Conservation (phyloP, 83 land plant genomes). For the Larix sibirica region DNA sequence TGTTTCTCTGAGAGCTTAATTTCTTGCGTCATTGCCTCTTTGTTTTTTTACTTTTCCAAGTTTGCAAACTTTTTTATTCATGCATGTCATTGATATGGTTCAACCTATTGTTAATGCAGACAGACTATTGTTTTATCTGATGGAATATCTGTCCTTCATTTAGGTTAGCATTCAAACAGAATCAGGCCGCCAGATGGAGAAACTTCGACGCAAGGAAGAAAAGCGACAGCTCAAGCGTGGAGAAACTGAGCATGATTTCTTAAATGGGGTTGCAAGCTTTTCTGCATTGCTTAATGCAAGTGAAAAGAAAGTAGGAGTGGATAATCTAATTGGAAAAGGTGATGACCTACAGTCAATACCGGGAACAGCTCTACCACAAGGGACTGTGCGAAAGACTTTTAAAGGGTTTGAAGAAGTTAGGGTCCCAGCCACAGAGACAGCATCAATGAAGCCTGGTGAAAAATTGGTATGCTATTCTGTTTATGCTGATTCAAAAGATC, state of each 20-base stretch:
- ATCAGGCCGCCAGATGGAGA: conserved; percentile 75
- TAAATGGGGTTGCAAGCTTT: conserved; percentile 63
- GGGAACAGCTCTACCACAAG: conserved; percentile 85
- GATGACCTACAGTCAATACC: conserved; percentile 45
- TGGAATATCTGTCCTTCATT: background rate
- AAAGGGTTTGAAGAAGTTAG: conserved; percentile 96
- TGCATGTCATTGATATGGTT: background rate
- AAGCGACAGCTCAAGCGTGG: conserved; percentile 67
- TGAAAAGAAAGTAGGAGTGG: conserved; percentile 69
- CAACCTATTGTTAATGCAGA: background rate
- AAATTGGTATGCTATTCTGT: conserved; percentile 59
- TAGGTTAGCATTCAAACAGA: conserved; percentile 96
- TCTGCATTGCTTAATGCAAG: conserved; percentile 84
- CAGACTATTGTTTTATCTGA: background rate
- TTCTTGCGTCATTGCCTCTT: background rate
- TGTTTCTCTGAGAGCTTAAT: background rate
- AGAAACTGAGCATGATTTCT: conserved; percentile 48
- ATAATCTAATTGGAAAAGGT: conserved; percentile 83
- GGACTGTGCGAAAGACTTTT: conserved; percentile 68
- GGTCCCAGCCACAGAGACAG: conserved; percentile 88
- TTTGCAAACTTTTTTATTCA: background rate
- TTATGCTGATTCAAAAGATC: background rate
- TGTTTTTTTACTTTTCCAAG: background rate
- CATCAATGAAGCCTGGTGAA: conserved; percentile 89
- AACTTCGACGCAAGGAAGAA: conserved; percentile 95